Evolutionary conservation across 169 alveolate genomes (phyloP).

Genomic region (Plasmodium ovale): DNA sequence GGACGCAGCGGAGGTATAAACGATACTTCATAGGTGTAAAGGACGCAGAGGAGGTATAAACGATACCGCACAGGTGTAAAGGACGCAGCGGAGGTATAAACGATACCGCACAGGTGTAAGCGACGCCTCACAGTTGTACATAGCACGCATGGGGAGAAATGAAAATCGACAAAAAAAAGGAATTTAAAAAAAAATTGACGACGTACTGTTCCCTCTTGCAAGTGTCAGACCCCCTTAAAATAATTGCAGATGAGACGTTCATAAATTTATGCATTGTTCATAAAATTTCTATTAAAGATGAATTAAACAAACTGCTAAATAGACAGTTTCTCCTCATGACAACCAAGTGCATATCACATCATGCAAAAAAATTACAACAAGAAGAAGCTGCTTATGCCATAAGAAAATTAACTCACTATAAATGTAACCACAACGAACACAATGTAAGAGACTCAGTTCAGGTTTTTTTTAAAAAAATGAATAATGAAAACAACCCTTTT

Average conservation of each 20-base stretch:
- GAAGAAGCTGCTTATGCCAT: constrained; percentile 66
- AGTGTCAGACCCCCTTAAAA: constrained; percentile 60
- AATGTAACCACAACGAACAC: constrained; percentile 51
- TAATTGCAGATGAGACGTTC: constrained; percentile 65
- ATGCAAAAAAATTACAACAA: constrained; percentile 10
- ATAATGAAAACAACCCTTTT: neutral
- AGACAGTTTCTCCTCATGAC: constrained; percentile 58
- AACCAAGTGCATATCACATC: constrained; percentile 44
- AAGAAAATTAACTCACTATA: constrained; percentile 56
- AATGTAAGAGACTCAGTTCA: neutral
- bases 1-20: too few relatives aligned
- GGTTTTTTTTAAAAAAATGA: constrained; percentile 31
- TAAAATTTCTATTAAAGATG: constrained; percentile 62
- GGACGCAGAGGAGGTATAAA: too few relatives aligned
- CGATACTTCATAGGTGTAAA: too few relatives aligned
- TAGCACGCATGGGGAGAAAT: neutral
- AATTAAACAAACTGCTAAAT: constrained; percentile 37
- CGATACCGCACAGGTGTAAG: neutral
- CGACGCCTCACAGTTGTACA: neutral
- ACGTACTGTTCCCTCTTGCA: constrained; percentile 32
- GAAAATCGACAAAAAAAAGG: constrained; percentile 68
- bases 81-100: too few relatives aligned
- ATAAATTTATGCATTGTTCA: constrained; percentile 44
- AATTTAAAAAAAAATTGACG: constrained; percentile 55
- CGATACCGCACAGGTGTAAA: too few relatives aligned